Evolutionary conservation across 169 alveolate species (phyloP).

Genomic region (Cryptosporidium sp.): DNA sequence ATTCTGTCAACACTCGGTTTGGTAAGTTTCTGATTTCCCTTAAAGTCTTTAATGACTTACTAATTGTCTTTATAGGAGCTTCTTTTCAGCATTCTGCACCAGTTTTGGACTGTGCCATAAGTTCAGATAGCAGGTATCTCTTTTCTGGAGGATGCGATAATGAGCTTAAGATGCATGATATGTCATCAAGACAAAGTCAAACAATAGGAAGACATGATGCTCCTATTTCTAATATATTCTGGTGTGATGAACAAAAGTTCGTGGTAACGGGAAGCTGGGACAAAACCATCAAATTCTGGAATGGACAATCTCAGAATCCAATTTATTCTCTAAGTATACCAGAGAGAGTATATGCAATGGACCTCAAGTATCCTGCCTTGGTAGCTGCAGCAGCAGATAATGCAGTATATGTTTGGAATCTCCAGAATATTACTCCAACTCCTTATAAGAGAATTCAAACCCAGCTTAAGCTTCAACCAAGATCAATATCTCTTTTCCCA

Average conservation of each 20-base stretch:
- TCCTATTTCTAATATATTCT: conserved; percentile 79
- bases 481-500: conserved; percentile 88
- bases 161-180: conserved; percentile 75
- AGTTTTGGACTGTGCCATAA: conserved; percentile 79
- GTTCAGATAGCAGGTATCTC: conserved; percentile 79
- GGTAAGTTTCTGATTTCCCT: conserved; percentile 28
- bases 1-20: conserved; percentile 69
- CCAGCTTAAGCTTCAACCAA: conserved; percentile 89
- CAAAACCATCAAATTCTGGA: conserved; percentile 76
- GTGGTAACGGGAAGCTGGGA: conserved; percentile 83
- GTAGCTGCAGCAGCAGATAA: conserved; percentile 82
- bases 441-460: conserved; percentile 82
- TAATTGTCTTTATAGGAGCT: conserved; percentile 7
- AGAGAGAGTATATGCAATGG: conserved; percentile 82
- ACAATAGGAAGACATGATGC: conserved; percentile 76
- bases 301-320: conserved; percentile 76
- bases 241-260: conserved; percentile 81
- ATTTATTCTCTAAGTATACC: conserved; percentile 62
- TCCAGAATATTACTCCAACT: conserved; percentile 79
- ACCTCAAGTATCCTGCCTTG: conserved; percentile 78
- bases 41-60: neutral
- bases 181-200: conserved; percentile 73
- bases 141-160: conserved; percentile 83
- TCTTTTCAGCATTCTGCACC: conserved; percentile 81
- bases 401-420: conserved; percentile 76